Conservation (phyloP, 2,329 filamentous ascomycete genomes). For the Alternaria panax region DNA sequence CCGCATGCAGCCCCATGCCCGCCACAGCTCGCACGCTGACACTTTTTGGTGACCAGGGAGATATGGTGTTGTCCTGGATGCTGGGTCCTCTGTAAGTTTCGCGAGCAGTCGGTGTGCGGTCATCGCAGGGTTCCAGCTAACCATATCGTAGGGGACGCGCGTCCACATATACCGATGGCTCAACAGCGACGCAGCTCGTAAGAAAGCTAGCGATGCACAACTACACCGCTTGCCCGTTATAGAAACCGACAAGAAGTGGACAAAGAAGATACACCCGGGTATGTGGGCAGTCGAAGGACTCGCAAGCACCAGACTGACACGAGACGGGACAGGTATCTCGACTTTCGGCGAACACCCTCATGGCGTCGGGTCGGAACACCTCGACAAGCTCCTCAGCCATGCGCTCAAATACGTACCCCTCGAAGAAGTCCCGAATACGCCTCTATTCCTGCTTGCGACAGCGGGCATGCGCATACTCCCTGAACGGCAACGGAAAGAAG, state of each 20-base stretch:
- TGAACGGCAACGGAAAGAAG: constrained; percentile 71
- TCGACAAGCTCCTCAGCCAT: constrained; percentile 80
- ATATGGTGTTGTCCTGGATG: constrained; percentile 96
- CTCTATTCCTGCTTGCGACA: constrained; percentile 93
- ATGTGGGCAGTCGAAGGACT: constrained; percentile 15
- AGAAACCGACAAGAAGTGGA: constrained; percentile 85
- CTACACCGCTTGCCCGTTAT: constrained; percentile 77
- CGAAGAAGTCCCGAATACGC: constrained; percentile 80
- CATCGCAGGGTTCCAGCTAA: constrained; percentile 24
- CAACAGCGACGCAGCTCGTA: constrained; percentile 72
- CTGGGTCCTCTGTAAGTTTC: constrained; percentile 80
- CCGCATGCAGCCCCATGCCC: constrained; percentile 18
- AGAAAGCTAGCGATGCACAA: constrained; percentile 66
- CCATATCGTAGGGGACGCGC: constrained; percentile 72
- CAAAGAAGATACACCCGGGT: constrained; percentile 93
- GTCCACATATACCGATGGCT: constrained; percentile 95
- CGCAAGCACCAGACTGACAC: constrained; percentile 17
- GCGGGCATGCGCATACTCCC: constrained; percentile 91
- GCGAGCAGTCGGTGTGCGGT: not conserved
- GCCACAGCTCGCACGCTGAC: constrained; percentile 30
- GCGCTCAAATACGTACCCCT: constrained; percentile 79
- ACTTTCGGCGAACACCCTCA: constrained; percentile 82
- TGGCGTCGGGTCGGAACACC: constrained; percentile 80
- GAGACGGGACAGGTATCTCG: constrained; percentile 68
- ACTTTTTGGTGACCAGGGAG: constrained; percentile 55